These are phyloP conservation scores for Paraphoma chrysanthemicola DNA, from an alignment of 2,329 filamentous ascomycete species.

Conservation along the genomic window DNA sequence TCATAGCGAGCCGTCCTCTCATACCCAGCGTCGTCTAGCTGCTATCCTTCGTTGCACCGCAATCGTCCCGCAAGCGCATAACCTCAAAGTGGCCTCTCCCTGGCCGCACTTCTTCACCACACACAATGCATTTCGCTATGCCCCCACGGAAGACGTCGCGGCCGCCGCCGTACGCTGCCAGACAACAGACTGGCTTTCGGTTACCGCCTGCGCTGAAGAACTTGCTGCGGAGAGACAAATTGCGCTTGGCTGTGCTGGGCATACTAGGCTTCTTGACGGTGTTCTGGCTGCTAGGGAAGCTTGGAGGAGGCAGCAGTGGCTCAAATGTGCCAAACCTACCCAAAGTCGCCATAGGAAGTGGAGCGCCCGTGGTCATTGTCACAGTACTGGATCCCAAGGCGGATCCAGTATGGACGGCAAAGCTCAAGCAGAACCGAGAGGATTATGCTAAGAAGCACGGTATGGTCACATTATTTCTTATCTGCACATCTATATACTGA, in stretches of 20 bases:
- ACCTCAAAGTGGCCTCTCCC: constrained; percentile 16
- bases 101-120: constrained; percentile 18
- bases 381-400: constrained; percentile 79
- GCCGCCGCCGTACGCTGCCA: constrained; percentile 72
- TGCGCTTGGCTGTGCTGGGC: constrained; percentile 63
- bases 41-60: constrained; percentile 28
- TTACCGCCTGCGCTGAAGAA: constrained; percentile 56
- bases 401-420: constrained; percentile 71
- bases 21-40: constrained; percentile 8
- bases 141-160: constrained; percentile 84
- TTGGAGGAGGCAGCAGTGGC: constrained; percentile 25
- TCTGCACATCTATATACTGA: constrained; percentile 8
- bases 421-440: constrained; percentile 81
- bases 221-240: constrained; percentile 64
- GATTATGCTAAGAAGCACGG: constrained; percentile 87
- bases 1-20: neutral
- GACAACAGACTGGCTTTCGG: constrained; percentile 54
- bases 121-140: constrained; percentile 82
- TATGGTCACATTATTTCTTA: constrained; percentile 44
- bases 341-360: constrained; percentile 51
- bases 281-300: constrained; percentile 45
- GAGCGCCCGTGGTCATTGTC: constrained; percentile 74
- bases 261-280: constrained; percentile 62
- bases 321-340: constrained; percentile 23
- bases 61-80: neutral